These are phyloP conservation scores for Ophiorrhiza pumila DNA, from an alignment of 257 asterid genomes.

Conservation along the genomic window DNA sequence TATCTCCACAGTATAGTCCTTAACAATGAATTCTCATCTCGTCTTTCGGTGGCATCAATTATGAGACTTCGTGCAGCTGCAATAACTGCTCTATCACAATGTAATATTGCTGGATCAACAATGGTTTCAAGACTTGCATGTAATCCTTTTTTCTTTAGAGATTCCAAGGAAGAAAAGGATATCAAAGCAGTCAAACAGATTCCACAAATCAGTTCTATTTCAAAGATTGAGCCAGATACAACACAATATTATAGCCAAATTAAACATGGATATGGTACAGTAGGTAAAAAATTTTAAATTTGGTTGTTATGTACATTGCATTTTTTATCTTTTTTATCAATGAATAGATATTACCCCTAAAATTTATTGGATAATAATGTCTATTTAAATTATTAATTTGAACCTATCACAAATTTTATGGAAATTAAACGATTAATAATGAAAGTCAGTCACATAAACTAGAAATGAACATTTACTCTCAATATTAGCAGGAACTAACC, in stretches of 20 bases:
- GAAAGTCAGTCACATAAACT: too few relatives aligned
- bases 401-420: not conserved
- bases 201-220: not conserved
- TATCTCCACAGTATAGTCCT: slow-evolving; percentile 25
- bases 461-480: too few relatives aligned
- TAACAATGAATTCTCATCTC: slow-evolving; percentile 35
- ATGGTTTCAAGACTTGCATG: slow-evolving; percentile 21
- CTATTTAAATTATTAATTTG: not conserved
- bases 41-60: slow-evolving; percentile 34
- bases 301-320: not conserved
- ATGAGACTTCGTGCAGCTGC: slow-evolving; percentile 38
- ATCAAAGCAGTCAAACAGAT: not conserved
- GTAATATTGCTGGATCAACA: slow-evolving; percentile 16
- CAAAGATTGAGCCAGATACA: not conserved
- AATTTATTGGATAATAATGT: not conserved
- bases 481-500: too few relatives aligned
- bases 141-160: slow-evolving; percentile 8
- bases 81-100: slow-evolving; percentile 26
- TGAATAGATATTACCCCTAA: not conserved
- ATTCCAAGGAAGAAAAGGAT: slow-evolving; percentile 1
- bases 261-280: not conserved
- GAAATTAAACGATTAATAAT: not conserved
- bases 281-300: not conserved
- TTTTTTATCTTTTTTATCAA: too few relatives aligned
- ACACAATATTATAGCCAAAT: not conserved